A percentile compares a stretch with the other conserved stretches of the same genome.
phyloP scores from a whole-genome alignment of 2,329 filamentous ascomycete genomes.

The Colletotrichum aenigma region DNA sequence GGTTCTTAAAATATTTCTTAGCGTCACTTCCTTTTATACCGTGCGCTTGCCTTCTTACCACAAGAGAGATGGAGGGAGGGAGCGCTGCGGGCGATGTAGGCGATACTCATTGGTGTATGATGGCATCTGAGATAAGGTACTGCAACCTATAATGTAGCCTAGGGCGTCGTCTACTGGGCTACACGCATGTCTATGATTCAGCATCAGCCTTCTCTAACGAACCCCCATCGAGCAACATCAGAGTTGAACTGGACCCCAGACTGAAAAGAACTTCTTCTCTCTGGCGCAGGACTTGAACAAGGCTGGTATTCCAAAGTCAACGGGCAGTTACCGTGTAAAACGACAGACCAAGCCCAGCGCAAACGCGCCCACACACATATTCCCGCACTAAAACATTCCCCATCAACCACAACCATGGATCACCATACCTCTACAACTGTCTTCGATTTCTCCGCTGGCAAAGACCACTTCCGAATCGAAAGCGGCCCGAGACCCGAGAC shows the following conservation, averaged over 20 bases:
- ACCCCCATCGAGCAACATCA: background rate
- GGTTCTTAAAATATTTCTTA: no score
- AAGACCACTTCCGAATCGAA: background rate
- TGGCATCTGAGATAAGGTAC: background rate
- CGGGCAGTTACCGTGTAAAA: background rate
- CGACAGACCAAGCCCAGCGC: background rate
- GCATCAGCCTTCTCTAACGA: background rate
- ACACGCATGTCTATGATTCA: background rate
- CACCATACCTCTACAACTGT: background rate
- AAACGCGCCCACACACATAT: background rate
- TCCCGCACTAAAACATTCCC: background rate
- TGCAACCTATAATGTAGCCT: background rate
- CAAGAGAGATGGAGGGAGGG: background rate
- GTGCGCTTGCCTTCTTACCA: background rate
- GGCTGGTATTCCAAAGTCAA: fast-evolving
- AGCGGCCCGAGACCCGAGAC: background rate
- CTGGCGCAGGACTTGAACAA: background rate
- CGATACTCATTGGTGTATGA: fast-evolving
- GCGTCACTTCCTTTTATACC: no score
- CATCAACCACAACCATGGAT: background rate
- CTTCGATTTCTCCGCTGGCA: background rate
- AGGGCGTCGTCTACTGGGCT: background rate
- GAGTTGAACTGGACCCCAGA: fast-evolving
- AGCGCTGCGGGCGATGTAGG: no score
- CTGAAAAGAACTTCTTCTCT: background rate